Percentiles rank a stretch among this genome's conserved stretches.
Conservation (phyloP, 345 rosid genomes). For the Nephelium lappaceum region DNA sequence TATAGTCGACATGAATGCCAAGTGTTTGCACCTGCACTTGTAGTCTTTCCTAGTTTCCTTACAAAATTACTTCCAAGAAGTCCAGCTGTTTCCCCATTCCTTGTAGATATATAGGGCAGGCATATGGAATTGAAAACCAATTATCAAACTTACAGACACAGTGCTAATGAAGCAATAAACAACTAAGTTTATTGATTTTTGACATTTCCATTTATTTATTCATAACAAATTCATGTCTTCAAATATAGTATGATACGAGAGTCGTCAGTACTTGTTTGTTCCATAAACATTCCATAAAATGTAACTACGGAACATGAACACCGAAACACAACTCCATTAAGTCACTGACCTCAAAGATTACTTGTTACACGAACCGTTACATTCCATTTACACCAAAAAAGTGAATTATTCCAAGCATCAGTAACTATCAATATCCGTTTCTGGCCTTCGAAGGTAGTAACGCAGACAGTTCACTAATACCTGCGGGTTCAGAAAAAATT, state of each 20-base stretch:
- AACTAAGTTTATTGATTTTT: background rate
- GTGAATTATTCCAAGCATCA: constrained; percentile 22
- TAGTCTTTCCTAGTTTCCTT: no score
- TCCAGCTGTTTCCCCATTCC: no score
- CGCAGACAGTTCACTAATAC: constrained; percentile 80
- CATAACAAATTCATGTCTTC: background rate
- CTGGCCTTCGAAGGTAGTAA: constrained; percentile 92
- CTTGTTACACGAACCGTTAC: constrained; percentile 17
- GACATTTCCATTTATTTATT: background rate
- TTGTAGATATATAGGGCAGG: no score
- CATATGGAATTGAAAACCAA: no score
- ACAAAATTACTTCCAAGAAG: no score
- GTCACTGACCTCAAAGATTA: constrained; percentile 5
- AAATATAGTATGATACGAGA: background rate
- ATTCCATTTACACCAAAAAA: constrained; percentile 24
- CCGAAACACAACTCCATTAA: background rate
- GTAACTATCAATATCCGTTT: constrained; percentile 84
- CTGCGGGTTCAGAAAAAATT: constrained; percentile 40
- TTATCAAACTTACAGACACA: no score
- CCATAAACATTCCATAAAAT: constrained; percentile 9
- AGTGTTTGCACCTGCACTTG: no score
- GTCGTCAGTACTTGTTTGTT: background rate
- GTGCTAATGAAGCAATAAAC: background rate
- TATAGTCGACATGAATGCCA: no score
- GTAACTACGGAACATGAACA: background rate